Conservation (phyloP, 495 filamentous ascomycete genomes). For the Rostrohypoxylon terebratum region DNA sequence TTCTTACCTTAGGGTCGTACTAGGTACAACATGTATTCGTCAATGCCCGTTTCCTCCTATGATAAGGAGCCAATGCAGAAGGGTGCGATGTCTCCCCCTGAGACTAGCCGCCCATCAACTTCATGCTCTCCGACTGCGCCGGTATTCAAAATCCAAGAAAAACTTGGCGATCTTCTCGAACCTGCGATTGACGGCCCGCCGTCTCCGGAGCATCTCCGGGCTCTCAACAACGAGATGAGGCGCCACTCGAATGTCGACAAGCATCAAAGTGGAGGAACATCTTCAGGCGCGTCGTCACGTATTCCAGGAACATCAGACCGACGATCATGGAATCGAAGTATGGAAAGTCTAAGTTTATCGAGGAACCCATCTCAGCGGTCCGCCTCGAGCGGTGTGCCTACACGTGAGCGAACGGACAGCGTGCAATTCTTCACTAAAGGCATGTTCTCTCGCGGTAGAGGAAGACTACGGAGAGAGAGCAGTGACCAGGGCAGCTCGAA, state of each 20-base stretch:
- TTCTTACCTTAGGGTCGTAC: conserved; percentile 12
- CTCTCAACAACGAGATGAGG: conserved; percentile 63
- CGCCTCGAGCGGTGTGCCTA: conserved; percentile 57
- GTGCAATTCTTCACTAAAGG: conserved; percentile 65
- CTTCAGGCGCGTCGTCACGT: conserved; percentile 61
- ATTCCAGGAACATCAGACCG: conserved; percentile 56
- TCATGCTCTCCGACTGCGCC: conserved; percentile 22
- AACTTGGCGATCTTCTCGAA: conserved; percentile 55
- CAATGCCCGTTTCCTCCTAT: conserved; percentile 33
- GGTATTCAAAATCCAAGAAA: conserved; percentile 41
- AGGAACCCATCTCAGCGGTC: conserved; percentile 64
- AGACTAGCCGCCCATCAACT: conserved; percentile 32
- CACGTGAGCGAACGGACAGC: conserved; percentile 64
- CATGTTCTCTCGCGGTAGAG: conserved; percentile 59
- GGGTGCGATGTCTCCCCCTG: conserved; percentile 20
- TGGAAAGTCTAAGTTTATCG: conserved; percentile 57
- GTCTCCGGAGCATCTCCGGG: conserved; percentile 65
- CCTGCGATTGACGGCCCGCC: conserved; percentile 65
- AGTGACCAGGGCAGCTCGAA: conserved; percentile 54
- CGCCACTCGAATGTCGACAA: conserved; percentile 58
- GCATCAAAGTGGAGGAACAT: conserved; percentile 58
- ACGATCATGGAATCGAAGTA: conserved; percentile 58
- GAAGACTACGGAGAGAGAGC: conserved; percentile 57
- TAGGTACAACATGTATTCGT: conserved; percentile 41
- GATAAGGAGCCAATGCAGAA: conserved; percentile 40